These are phyloP conservation scores for Chrysoporthe deuterocubensis DNA, from an alignment of 2,329 filamentous ascomycete species.

Conservation along the genomic window DNA sequence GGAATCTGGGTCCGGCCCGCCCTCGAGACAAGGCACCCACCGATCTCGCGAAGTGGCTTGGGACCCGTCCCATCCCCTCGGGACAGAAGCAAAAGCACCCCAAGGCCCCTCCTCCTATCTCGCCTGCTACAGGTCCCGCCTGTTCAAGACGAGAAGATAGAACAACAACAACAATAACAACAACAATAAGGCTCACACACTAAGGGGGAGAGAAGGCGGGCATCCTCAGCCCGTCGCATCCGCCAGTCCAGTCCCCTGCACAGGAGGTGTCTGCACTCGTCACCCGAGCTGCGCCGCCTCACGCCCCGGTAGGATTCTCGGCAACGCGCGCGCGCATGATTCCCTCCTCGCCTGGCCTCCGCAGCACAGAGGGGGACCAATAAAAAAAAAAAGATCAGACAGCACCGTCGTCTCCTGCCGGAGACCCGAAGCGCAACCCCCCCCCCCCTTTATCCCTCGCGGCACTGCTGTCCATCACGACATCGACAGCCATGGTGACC, in stretches of 20 bases:
- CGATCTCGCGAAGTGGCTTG: constrained; percentile 5
- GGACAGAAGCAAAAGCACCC: not conserved
- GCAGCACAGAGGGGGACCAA: not conserved
- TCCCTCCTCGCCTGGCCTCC: no score
- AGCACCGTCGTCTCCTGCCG: not conserved
- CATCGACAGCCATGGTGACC: not conserved
- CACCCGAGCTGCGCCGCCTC: no score
- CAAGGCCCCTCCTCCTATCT: not conserved
- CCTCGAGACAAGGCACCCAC: constrained; percentile 11
- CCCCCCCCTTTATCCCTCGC: not conserved
- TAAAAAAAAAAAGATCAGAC: not conserved
- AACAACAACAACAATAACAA: not conserved
- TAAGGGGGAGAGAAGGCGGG: no score
- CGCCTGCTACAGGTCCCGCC: not conserved
- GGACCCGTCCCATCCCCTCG: constrained; percentile 7
- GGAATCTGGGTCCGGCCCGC: constrained; percentile 13
- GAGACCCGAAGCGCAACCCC: not conserved
- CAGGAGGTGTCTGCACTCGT: no score
- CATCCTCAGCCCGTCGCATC: no score
- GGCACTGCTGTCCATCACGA: not conserved
- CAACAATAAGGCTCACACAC: no score
- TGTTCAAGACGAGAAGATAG: not conserved
- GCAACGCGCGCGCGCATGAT: no score
- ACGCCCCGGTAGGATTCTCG: no score
- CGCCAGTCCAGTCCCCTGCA: no score